Percentiles rank a stretch among this genome's conserved stretches.
Conservation (phyloP, 345 rosid genomes). For the Citrus sp. region DNA sequence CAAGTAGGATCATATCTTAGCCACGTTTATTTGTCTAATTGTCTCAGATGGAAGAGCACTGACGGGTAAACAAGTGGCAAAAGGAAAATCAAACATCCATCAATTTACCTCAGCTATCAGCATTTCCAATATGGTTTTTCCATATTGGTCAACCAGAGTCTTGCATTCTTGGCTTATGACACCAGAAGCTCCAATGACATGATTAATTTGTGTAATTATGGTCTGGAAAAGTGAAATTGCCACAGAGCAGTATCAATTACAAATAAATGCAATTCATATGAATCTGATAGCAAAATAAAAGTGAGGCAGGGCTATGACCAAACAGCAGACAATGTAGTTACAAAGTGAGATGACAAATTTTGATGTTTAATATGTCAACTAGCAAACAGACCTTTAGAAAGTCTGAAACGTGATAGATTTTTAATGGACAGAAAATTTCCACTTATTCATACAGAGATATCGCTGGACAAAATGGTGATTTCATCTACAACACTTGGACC, state of each 20-base stretch:
- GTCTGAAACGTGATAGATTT: not conserved
- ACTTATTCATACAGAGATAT: not conserved
- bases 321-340: not conserved
- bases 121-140: conserved; percentile 64
- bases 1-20: not conserved
- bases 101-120: conserved; percentile 51
- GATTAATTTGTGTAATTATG: conserved; percentile 72
- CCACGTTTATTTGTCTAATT: not conserved
- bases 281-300: not conserved
- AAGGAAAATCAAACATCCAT: not conserved
- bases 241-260: not conserved
- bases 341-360: not conserved
- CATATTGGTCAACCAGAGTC: conserved; percentile 59
- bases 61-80: not conserved
- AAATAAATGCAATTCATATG: not conserved
- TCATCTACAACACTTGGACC: not conserved
- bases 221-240: conserved; percentile 33
- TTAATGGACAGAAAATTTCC: not conserved
- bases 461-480: not conserved
- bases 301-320: not conserved
- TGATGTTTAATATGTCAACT: not conserved
- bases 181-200: conserved; percentile 84
- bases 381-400: not conserved
- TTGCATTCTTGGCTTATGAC: conserved; percentile 75
- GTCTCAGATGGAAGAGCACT: not conserved